Evolutionary conservation across 2,329 filamentous ascomycete species (phyloP), one percentile per base, ranked within the genome.

Genomic region (Fusarium udum): DNA sequence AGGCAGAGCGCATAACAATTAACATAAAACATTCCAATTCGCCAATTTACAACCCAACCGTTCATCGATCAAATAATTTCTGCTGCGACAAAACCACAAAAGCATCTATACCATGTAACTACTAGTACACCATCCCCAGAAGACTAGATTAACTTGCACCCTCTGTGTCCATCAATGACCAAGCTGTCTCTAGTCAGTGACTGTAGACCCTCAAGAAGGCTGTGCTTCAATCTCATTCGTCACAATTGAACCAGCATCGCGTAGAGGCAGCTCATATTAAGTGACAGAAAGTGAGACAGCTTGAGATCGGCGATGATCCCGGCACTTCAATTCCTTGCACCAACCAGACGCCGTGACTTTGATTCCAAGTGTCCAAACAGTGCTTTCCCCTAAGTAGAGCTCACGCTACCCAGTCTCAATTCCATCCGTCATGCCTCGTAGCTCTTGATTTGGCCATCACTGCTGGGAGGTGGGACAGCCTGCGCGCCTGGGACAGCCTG

Each of bases 381-480:
- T 57, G 53, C 64, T 68, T 68, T 52, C 69, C 65, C 60, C 42
- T 28, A 59, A 26, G 37, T 32, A 58, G 45, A 55, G 42, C 42
- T 48, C 55, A 43, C 53, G 32, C 45, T 62, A 53, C 34, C 28
- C 26, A n/a, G 34, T 32, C 53, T 56, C 20, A 42, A 18, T 51
- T 22, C 36, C 46, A 18, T 32, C 64, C 40, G 28, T 78, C 82
- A 90, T 62, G 86, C 85, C 78, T 90, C 88, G 71, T 86, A 88
- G 75, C 84, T 89, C 82, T 91, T 91, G 71, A 89, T 83, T 62
- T 85, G 85, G 9, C 87, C 87, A 63, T 87, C 85, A 34, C 83
- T 86, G 77, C 88, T 89, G 61, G 89, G 82, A 20, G 89, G 88
- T 75, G 88, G 87, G 59, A 89, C 84, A 14, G 82, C 82, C 53